Evolutionary conservation across 2,329 filamentous ascomycete species (phyloP).

Genomic region (Coniella lustricola): DNA sequence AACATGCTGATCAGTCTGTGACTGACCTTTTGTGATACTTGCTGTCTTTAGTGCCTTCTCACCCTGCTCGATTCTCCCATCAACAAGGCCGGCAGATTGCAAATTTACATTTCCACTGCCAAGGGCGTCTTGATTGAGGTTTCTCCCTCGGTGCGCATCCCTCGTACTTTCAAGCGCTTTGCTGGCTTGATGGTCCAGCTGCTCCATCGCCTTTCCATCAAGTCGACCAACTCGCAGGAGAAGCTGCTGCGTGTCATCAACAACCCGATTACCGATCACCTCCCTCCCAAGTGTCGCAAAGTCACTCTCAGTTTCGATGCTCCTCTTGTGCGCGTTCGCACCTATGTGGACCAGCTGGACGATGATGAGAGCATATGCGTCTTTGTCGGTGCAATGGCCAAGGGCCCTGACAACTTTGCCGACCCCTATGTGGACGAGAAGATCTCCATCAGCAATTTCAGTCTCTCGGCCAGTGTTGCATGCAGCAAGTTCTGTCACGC

Average conservation of each 20-base stretch:
- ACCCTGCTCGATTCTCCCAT: slow-evolving; percentile 95
- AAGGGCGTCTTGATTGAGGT: slow-evolving; percentile 97
- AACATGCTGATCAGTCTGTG: slow-evolving; percentile 31
- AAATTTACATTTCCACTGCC: slow-evolving; percentile 97
- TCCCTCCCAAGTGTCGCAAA: slow-evolving; percentile 95
- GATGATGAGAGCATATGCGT: slow-evolving; percentile 92
- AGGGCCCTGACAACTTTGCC: slow-evolving; percentile 91
- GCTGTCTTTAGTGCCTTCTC: slow-evolving; percentile 68
- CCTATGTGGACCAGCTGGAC: slow-evolving; percentile 76
- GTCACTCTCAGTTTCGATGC: slow-evolving; percentile 94
- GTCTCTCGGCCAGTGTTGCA: slow-evolving; percentile 91
- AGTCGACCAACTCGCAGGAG: slow-evolving; percentile 93
- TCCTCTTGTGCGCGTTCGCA: slow-evolving; percentile 75
- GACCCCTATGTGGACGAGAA: slow-evolving; percentile 93
- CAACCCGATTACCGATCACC: slow-evolving; percentile 94
- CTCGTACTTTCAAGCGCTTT: slow-evolving; percentile 97
- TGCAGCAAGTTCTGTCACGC: slow-evolving; percentile 99
- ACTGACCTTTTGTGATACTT: slow-evolving; percentile 23
- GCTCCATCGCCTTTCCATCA: slow-evolving; percentile 88
- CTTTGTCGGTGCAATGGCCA: slow-evolving; percentile 97
- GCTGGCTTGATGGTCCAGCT: slow-evolving; percentile 98
- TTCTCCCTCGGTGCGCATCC: slow-evolving; percentile 94
- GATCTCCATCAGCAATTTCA: slow-evolving; percentile 98
- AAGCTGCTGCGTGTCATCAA: slow-evolving; percentile 96
- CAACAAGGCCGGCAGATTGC: slow-evolving; percentile 95